Evolutionary conservation across 208 protist genomes (phyloP).

Genomic region (Spongospora subterranea): DNA sequence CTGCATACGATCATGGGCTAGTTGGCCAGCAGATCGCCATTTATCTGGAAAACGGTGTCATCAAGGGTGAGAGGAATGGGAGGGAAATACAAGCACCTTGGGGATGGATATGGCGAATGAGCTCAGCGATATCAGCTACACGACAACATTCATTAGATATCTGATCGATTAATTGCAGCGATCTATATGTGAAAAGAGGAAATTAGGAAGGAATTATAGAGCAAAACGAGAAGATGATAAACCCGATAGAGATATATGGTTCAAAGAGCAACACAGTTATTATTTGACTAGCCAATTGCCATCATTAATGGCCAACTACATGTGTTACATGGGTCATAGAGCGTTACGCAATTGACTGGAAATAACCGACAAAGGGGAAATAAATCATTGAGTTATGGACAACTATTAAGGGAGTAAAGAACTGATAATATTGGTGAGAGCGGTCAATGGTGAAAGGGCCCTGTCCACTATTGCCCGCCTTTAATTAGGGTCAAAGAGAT

Average conservation of each 20-base stretch:
- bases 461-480: too few species aligned
- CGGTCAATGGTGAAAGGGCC: too few species aligned
- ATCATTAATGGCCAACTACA: too few species aligned
- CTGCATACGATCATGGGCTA: conserved; percentile 3
- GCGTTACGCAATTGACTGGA: too few species aligned
- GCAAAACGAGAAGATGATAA: background rate
- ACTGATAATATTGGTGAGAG: too few species aligned
- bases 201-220: background rate
- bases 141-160: conserved; percentile 47
- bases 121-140: background rate
- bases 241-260: too few species aligned
- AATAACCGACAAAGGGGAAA: too few species aligned
- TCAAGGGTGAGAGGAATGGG: background rate
- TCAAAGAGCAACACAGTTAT: too few species aligned
- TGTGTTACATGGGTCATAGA: too few species aligned
- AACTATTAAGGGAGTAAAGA: too few species aligned
- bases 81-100: background rate
- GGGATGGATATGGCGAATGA: conserved; percentile 32
- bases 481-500: background rate
- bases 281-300: too few species aligned
- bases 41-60: background rate
- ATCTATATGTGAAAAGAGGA: background rate
- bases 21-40: background rate
- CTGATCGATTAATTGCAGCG: conserved; percentile 9
- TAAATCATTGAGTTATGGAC: too few species aligned